Evolutionary conservation across 257 asterid genomes (phyloP).

Genomic region (Orobanche coerulescens): DNA sequence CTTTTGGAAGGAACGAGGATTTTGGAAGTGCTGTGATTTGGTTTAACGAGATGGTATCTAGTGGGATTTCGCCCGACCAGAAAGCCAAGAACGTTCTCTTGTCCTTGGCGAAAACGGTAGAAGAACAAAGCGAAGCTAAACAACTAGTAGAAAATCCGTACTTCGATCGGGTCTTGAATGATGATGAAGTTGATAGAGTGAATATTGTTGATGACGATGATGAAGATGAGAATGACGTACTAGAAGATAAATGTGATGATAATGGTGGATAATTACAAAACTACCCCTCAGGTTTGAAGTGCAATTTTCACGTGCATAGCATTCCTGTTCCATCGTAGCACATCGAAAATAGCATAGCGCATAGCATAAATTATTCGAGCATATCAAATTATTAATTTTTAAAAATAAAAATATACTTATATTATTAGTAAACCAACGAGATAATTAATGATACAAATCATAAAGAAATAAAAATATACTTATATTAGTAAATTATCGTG

Average conservation of each 20-base stretch:
- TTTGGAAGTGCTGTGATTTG: constrained; percentile 69
- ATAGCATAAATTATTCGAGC: too few relatives aligned
- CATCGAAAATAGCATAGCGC: too few relatives aligned
- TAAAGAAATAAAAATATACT: too few relatives aligned
- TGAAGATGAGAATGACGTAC: constrained; percentile 4
- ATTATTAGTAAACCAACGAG: too few relatives aligned
- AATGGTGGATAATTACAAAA: too few relatives aligned
- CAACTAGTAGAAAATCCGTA: constrained; percentile 37
- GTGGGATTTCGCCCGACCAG: constrained; percentile 60
- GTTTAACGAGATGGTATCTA: constrained; percentile 76
- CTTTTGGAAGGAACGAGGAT: constrained; percentile 70
- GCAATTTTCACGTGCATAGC: too few relatives aligned
- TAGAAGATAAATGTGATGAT: constrained; percentile 24
- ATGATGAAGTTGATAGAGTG: constrained; percentile 14
- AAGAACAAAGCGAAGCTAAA: constrained; percentile 69
- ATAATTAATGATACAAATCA: too few relatives aligned
- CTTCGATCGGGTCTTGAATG: constrained; percentile 4
- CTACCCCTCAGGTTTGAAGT: too few relatives aligned
- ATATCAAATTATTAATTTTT: too few relatives aligned
- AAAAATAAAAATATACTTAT: too few relatives aligned
- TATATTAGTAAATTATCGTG: too few relatives aligned
- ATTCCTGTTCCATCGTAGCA: too few relatives aligned
- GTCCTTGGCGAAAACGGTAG: constrained; percentile 73
- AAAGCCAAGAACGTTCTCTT: constrained; percentile 83
- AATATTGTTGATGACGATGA: constrained; percentile 16